Conservation (phyloP, 352 stramenopile species). For the Phytophthora pseudosyringae region DNA sequence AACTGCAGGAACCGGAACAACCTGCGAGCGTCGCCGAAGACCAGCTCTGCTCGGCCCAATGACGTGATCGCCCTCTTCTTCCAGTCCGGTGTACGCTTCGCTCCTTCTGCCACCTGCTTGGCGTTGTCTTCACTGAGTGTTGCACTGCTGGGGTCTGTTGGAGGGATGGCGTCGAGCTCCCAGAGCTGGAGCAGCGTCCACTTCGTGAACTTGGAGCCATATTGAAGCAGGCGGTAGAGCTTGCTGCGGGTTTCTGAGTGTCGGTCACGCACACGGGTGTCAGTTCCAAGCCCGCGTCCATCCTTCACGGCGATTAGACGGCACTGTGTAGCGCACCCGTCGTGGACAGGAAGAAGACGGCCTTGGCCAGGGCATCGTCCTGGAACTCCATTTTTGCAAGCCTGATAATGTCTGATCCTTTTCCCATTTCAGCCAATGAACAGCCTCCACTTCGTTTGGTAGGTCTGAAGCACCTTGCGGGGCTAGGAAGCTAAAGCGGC, state of each 20-base stretch:
- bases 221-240: slow-evolving; percentile 68
- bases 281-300: neutral
- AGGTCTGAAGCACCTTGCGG: slow-evolving; percentile 5
- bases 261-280: slow-evolving; percentile 2
- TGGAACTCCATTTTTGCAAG: slow-evolving; percentile 19
- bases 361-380: slow-evolving; percentile 45
- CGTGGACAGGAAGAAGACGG: slow-evolving; percentile 59
- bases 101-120: slow-evolving; percentile 1
- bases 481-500: slow-evolving; percentile 28
- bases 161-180: slow-evolving; percentile 11
- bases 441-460: neutral
- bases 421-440: slow-evolving; percentile 1
- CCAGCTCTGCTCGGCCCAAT: slow-evolving; percentile 45
- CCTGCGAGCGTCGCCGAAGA: slow-evolving; percentile 64
- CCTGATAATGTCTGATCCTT: slow-evolving; percentile 6
- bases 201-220: slow-evolving; percentile 61
- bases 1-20: slow-evolving; percentile 74
- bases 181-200: slow-evolving; percentile 47
- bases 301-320: neutral
- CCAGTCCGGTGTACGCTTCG: slow-evolving; percentile 7
- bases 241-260: slow-evolving; percentile 61
- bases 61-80: slow-evolving; percentile 30
- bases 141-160: neutral
- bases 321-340: slow-evolving; percentile 34
- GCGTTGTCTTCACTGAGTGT: neutral